Conservation (phyloP, 345 rosid genomes). For the Stellera chamaejasme region DNA sequence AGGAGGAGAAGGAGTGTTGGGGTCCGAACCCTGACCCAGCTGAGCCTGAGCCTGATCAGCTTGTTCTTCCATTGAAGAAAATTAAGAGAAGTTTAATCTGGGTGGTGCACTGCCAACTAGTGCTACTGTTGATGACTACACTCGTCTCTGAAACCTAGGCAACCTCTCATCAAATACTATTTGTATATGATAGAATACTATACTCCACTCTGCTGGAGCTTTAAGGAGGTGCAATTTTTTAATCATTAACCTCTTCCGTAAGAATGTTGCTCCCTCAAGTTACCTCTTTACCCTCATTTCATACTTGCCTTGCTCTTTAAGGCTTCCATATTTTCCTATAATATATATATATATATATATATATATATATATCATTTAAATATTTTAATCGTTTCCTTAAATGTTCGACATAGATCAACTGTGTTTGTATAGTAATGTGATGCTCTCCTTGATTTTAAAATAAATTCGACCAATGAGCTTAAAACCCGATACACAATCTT, state of each 20-base stretch:
- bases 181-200: conserved; percentile 18
- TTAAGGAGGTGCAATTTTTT: conserved; percentile 18
- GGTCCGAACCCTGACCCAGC: conserved; percentile 17
- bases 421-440: no score
- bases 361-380: no score
- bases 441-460: no score
- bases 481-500: no score
- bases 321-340: not conserved
- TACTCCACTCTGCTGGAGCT: not conserved
- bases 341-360: no score
- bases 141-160: conserved; percentile 33
- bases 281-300: conserved; percentile 33
- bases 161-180: conserved; percentile 5
- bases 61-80: conserved; percentile 61
- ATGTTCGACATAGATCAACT: no score
- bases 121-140: no score
- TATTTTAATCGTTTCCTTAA: no score
- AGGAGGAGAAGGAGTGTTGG: conserved; percentile 32
- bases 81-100: conserved; percentile 2
- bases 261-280: conserved; percentile 28
- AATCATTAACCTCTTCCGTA: conserved; percentile 23
- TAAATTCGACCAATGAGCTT: no score
- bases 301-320: conserved; percentile 1
- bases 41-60: not conserved
- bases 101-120: not conserved